Evolutionary conservation across 2,329 filamentous ascomycete species (phyloP), one percentile per base, ranked within the genome.

Genomic region (Sarocladiaceae sp.): DNA sequence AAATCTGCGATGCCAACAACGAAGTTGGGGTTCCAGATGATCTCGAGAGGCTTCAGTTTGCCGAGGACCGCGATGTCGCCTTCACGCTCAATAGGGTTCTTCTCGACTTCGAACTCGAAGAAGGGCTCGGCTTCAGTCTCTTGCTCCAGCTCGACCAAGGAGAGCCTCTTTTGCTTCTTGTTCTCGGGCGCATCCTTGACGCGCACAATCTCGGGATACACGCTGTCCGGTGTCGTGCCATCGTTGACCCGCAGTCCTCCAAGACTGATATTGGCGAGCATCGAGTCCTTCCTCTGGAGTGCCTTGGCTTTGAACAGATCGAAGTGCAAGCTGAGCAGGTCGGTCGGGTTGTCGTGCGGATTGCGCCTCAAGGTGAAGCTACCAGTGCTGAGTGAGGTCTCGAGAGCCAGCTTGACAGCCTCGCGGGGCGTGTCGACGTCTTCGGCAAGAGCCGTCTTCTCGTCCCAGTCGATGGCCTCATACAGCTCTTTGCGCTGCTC

Each of bases 401-500:
- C 91, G 47, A 99, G 75, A 65, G 97, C 90, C 67, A 97, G 78
- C 69, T 97, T 97, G 62, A 99, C 79, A 10, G 90, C 90, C 60
- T 99, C 94, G 51, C 89, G 83, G 0, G 95, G 95, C 28, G 91
- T 77, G 60, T 99, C 94, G 3, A 99, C 86, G 37, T 88, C 86
- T 59, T 96, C 91, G 0, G 90, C 79, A 35, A 99, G 79, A 2
- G 88, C 89, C 55, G 92, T 86, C 74, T 97, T 97, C 69, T 99
- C 94, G 56, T 99, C 90, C 86, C 93, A 99, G 62, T 97, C 94
- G 61, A 99, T 99, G 48, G 90, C 95, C 60, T 95, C 87, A 67
- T 97, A 99, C 10, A 99, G 80, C 69, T 99, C 93, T 66, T 97
- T 91, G 37, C 93, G 86, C 66, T 99, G 92, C 68, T 97, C 86